Evolutionary conservation across 495 filamentous ascomycete genomes (phyloP), one percentile per base, ranked within the genome.

Genomic region (Patellaria atrata): DNA sequence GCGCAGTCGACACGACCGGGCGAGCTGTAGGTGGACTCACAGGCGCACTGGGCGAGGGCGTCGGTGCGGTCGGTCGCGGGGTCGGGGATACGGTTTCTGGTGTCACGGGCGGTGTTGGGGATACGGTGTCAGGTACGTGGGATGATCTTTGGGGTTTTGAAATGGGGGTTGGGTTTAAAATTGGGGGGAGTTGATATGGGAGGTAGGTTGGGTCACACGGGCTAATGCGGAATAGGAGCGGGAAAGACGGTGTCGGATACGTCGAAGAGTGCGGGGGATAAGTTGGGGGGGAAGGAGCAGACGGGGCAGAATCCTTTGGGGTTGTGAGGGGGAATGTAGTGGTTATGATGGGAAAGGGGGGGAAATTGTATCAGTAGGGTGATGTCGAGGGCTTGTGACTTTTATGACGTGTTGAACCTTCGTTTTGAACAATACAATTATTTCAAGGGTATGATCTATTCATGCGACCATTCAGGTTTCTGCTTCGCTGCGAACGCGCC

Each of bases 401-500:
- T n/a, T n/a, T n/a, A n/a, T n/a, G n/a, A n/a, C n/a, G n/a, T n/a
- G n/a, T n/a, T n/a, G n/a, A n/a, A n/a, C n/a, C n/a, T n/a, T n/a
- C n/a, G n/a, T n/a, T n/a, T n/a, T n/a, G n/a, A n/a, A n/a, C n/a
- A n/a, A n/a, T n/a, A n/a, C n/a, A n/a, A n/a, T n/a, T n/a, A n/a
- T n/a, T n/a, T n/a, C n/a, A n/a, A n/a, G n/a, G n/a, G n/a, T n/a
- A n/a, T n/a, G n/a, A 1, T 31, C 24, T 74, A 94, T 54, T 86
- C 72, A 53, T 94, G 57, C 16, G 67, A 74, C 89, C 89, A 97
- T 55, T 92, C 71, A 1, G 89, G 63, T 67, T 92, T 87, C 64
- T 80, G 73, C 75, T 94, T 94, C 63, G 89, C 79, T 1, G 77
- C 77, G 62, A 97, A 97, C 11, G 89, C 89, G 50, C 68, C 75